Conservation (phyloP, 345 rosid species). For the Eutrema yunnanense region DNA sequence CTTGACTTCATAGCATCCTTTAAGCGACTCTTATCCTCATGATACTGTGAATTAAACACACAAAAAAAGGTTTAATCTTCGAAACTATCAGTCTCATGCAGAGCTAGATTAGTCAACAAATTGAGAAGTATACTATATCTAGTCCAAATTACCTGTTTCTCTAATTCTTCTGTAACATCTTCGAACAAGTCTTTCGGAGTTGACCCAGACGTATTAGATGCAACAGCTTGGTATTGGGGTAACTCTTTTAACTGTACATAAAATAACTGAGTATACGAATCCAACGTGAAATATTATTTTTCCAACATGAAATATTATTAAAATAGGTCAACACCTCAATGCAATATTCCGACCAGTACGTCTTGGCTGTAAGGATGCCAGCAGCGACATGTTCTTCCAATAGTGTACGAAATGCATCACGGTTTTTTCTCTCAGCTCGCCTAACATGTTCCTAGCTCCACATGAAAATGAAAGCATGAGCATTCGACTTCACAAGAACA, state of each 20-base stretch:
- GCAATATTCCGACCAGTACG: slow-evolving; percentile 87
- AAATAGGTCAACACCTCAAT: slow-evolving; percentile 43
- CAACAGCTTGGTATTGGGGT: slow-evolving; percentile 87
- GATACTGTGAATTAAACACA: slow-evolving; percentile 48
- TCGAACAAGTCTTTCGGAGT: slow-evolving; percentile 94
- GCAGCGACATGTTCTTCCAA: slow-evolving; percentile 74
- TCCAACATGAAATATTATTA: neutral
- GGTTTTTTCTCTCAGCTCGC: slow-evolving; percentile 87
- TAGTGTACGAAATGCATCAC: slow-evolving; percentile 72
- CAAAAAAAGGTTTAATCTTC: neutral
- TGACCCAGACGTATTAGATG: slow-evolving; percentile 79
- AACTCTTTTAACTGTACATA: slow-evolving; percentile 63
- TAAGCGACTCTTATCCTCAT: slow-evolving; percentile 66
- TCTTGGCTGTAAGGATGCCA: slow-evolving; percentile 78
- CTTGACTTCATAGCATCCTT: slow-evolving; percentile 76
- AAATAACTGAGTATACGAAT: slow-evolving; percentile 3
- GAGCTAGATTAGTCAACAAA: neutral
- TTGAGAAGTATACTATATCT: neutral
- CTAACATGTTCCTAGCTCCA: slow-evolving; percentile 72
- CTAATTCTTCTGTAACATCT: slow-evolving; percentile 76
- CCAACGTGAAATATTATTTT: neutral
- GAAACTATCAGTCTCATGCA: slow-evolving; percentile 5
- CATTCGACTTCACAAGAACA: neutral
- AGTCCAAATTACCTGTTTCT: slow-evolving; percentile 54
- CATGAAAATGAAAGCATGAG: slow-evolving; percentile 13